phyloP scores from a whole-genome alignment of 2,329 filamentous ascomycete genomes.

The Trichoderma harzianum region DNA sequence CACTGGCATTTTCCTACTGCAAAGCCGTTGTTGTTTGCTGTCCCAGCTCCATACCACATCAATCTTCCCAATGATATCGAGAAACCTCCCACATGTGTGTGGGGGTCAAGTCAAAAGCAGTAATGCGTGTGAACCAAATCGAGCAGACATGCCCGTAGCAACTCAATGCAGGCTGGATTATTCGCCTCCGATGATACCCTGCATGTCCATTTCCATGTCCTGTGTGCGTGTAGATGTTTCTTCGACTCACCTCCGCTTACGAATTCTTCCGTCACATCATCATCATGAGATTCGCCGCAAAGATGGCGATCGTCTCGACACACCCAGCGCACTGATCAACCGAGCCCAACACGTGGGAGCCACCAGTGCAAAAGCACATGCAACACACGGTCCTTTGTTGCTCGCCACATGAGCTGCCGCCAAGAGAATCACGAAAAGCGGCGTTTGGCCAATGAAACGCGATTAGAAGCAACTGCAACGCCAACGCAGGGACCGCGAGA shows the following conservation, averaged over 20 bases:
- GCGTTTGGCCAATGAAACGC: background rate
- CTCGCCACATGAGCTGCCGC: background rate
- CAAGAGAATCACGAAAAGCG: background rate
- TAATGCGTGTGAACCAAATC: background rate
- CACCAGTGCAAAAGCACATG: background rate
- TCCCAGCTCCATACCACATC: background rate
- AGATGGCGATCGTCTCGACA: background rate
- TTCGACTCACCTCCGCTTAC: background rate
- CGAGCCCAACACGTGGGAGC: background rate
- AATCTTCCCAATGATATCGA: background rate
- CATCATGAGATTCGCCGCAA: background rate
- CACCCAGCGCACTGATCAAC: background rate
- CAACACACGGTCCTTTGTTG: background rate
- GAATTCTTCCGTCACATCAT: background rate
- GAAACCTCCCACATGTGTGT: background rate
- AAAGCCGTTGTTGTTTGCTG: background rate
- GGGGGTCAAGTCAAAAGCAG: background rate
- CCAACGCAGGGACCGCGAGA: background rate
- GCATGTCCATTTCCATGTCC: background rate
- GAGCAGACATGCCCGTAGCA: background rate
- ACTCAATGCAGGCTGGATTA: background rate
- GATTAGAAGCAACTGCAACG: background rate
- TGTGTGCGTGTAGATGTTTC: background rate
- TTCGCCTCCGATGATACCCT: background rate
- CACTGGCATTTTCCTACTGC: background rate